phyloP scores from a whole-genome alignment of 192 early-diverging fungal genomes.

The Coemansia asiatica region DNA sequence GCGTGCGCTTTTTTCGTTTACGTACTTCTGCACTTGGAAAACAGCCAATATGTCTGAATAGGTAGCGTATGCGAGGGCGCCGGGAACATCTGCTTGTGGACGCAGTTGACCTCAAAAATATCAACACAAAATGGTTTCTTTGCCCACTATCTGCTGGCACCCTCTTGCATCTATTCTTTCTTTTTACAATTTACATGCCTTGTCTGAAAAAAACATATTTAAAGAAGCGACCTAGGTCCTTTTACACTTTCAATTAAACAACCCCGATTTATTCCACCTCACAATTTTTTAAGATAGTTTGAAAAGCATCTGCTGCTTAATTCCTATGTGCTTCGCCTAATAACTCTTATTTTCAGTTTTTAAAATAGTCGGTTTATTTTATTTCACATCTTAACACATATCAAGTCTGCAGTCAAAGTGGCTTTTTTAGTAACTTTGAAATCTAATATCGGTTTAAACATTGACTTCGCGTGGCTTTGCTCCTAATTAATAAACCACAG shows the following conservation, averaged over 20 bases:
- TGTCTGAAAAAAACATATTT: neutral
- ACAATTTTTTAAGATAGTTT: neutral
- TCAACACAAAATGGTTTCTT: neutral
- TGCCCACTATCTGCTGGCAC: slow-evolving; percentile 1
- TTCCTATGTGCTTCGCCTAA: neutral
- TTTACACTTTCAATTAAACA: neutral
- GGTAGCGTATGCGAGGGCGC: neutral
- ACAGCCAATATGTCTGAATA: neutral
- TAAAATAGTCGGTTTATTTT: neutral
- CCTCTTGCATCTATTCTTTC: slow-evolving; percentile 3
- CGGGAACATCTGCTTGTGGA: neutral
- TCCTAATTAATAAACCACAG: neutral
- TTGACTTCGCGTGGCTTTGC: neutral
- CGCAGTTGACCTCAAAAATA: slow-evolving; percentile 1
- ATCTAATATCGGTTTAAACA: neutral
- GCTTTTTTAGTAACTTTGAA: neutral
- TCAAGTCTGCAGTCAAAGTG: neutral
- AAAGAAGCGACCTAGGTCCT: neutral
- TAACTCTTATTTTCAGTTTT: neutral
- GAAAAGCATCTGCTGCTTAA: neutral
- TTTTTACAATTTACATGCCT: neutral
- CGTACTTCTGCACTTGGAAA: neutral
- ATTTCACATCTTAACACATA: neutral
- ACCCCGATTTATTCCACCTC: neutral
- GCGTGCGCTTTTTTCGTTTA: neutral